Evolutionary conservation across 2,329 filamentous ascomycete species (phyloP), one percentile per base, ranked within the genome.

Genomic region (Rachicladosporium sp.): DNA sequence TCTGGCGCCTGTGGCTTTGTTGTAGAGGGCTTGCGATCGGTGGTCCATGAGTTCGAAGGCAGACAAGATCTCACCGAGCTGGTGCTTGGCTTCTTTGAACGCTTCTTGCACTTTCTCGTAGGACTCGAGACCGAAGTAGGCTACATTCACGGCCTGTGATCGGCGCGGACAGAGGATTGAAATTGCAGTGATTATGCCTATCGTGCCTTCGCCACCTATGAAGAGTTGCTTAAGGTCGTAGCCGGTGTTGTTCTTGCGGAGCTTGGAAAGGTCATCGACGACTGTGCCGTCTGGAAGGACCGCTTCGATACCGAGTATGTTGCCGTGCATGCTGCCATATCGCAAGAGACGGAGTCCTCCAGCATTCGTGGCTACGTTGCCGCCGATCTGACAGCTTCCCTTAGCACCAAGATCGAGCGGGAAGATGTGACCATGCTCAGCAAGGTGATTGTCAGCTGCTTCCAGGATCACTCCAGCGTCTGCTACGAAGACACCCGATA

Each of bases 201-300:
- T 82, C 4, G 91, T 96, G 15, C 91, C 91, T 63, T 98, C 91
- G 27, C 80, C 84, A 34, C 91, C 91, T 53, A 98, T 93, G 60
- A 98, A 95, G 29, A 95, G 74, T 63, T 95, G 89, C 69, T 95
- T 95, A 42, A 95, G 64, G 59, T 98, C 93, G 63, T 96, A 98
- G 21, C 91, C 91, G 2, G 91, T 98, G 67, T 98, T 98, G 71
- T 98, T 96, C 71, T 98, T 98, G 50, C 91, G 78, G 42, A 98
- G 70, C 43, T 76, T 88, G 50, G 77, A 82, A 27, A 98, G 76
- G 52, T 95, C 87, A 52, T 96, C 79, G 34, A 98, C 72, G 50
- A 98, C 74, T 5, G 87, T 95, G 39, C 91, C 91, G 57, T 98
- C 85, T 1, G 91, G 85, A 31, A 98, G 70, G 6, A 98, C 93